Conservation (phyloP, 1,284 basidiomycete genomes). For the Marasmius fiardii region DNA sequence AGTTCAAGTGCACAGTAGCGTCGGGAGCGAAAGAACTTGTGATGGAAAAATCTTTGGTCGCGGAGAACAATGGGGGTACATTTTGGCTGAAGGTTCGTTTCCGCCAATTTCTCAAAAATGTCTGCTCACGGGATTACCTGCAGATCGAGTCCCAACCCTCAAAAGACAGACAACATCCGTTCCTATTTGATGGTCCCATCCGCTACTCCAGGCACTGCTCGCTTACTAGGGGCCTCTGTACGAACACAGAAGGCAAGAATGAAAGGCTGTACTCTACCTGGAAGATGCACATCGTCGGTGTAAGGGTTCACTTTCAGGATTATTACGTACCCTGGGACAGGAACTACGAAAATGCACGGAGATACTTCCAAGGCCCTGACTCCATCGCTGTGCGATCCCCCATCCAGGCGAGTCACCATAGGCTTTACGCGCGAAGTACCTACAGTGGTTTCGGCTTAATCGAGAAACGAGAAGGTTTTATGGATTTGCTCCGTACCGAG, state of each 20-base stretch:
- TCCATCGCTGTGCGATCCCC: constrained; percentile 60
- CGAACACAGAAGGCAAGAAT: constrained; percentile 46
- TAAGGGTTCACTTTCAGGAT: constrained; percentile 58
- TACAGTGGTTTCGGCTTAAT: constrained; percentile 62
- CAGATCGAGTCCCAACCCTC: constrained; percentile 35
- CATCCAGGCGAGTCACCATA: constrained; percentile 65
- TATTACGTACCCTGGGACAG: constrained; percentile 63
- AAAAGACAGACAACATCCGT: constrained; percentile 38
- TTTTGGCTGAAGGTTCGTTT: constrained; percentile 64
- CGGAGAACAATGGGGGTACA: constrained; percentile 47
- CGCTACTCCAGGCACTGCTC: constrained; percentile 68
- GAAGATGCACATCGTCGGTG: constrained; percentile 68
- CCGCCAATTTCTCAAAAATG: background rate
- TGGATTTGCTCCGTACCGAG: constrained; percentile 48
- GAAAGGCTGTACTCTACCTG: constrained; percentile 74
- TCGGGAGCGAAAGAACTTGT: constrained; percentile 59
- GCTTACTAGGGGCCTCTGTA: constrained; percentile 60
- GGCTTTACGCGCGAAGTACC: constrained; percentile 70
- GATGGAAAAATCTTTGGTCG: constrained; percentile 49
- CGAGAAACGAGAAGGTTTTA: constrained; percentile 40
- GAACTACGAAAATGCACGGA: constrained; percentile 65
- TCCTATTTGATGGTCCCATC: constrained; percentile 70
- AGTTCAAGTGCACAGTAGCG: constrained; percentile 47
- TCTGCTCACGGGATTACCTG: background rate
- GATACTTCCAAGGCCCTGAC: constrained; percentile 60